These are phyloP conservation scores for Apophysomyces variabilis DNA, from an alignment of 371 early-diverging fungal species.

Conservation along the genomic window DNA sequence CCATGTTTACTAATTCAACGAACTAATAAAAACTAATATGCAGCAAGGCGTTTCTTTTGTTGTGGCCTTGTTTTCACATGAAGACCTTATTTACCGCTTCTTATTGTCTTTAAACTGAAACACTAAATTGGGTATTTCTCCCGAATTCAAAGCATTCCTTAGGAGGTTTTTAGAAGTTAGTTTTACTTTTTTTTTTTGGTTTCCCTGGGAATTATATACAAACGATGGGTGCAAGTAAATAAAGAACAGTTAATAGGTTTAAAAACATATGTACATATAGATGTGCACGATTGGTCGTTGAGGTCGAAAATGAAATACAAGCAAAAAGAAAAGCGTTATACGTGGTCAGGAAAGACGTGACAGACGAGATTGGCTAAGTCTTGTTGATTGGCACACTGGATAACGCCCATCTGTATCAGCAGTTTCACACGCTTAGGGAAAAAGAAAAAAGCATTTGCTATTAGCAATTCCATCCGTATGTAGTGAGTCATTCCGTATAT, in stretches of 20 bases:
- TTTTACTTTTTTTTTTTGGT: too few relatives aligned
- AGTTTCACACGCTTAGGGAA: conserved; percentile 32
- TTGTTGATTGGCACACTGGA: conserved; percentile 42
- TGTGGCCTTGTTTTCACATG: background rate
- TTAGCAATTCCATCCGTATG: background rate
- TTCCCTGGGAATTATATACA: background rate
- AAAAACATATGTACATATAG: background rate
- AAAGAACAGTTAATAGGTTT: background rate
- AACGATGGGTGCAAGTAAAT: background rate
- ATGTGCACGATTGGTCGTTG: background rate
- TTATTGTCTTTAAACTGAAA: background rate
- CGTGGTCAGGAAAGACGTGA: conserved; percentile 44
- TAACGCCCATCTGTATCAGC: conserved; percentile 30
- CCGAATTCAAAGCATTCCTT: too few relatives aligned
- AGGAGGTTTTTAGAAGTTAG: too few relatives aligned
- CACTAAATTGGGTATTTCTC: too few relatives aligned
- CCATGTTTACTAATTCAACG: too few relatives aligned
- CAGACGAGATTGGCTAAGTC: conserved; percentile 48
- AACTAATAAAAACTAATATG: background rate
- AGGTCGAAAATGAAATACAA: background rate
- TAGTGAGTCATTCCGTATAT: background rate
- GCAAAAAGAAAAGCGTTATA: background rate
- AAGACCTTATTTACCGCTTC: background rate
- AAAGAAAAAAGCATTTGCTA: background rate
- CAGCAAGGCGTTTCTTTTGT: background rate